Base-by-base conservation (phyloP, 495 filamentous ascomycete species). In the Podospora appendiculata region DNA sequence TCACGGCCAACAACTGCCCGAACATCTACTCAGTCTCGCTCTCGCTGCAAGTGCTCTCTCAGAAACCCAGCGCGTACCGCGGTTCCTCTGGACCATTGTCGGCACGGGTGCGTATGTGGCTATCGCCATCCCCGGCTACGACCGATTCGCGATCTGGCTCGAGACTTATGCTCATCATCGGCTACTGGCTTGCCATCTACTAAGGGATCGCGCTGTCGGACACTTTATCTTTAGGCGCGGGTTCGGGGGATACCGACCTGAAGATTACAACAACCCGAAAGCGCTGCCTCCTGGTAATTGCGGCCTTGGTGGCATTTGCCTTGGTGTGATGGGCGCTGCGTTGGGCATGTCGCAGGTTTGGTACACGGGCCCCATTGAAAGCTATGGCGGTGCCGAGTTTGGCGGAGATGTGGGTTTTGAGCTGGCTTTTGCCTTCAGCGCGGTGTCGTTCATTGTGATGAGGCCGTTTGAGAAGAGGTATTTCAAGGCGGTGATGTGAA, bases 131-230 rank as follows among this genome's bases (percentile, higher is more conserved):
- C 86, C 88, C 0, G 89, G 86, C 0, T 91, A 91, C 71, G 72
- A 71, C 7, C 75, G 85, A 56, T 93, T 92, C 67, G 81, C 84
- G 56, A 62, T 61, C 25, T 81, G 88, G 44, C 76, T 93, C 34
- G 79, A 84, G 58, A 88, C 89, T 94, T 69, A 86, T 93, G 80
- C 70, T 87, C 58, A 65, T 88, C 54, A 88, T 88, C 53, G 84
- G 81, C 19, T 92, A 93, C 72, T 94, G 88, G 88, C 76, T 91
- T 5, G 81, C 87, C 38, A 90, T 93, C 58, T 94, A 92, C 71
- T 78, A 83, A 52, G 85, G 80, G 48, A 80, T 94, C 57, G 70
- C 81, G 4, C 62, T 90, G 32, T 69, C 77, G 8, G 89, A 94
- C 88, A 94, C 71, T 85, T 89, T 64, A 49, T 90, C 65, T 91